These are phyloP conservation scores for Novymonas esmeraldas DNA, from an alignment of 208 protist genomes.

Conservation along the genomic window DNA sequence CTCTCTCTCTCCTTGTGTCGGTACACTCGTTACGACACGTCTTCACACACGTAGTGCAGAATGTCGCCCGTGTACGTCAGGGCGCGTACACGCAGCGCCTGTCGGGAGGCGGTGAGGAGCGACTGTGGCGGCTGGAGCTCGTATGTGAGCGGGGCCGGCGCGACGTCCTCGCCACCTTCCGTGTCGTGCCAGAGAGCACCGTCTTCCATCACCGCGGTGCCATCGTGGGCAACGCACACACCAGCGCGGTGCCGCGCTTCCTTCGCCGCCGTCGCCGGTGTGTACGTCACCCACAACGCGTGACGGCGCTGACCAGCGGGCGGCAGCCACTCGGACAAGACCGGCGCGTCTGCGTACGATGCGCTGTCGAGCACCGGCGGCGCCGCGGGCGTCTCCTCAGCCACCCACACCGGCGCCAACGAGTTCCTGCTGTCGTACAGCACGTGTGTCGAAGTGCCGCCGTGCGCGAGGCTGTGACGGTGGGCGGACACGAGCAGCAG, in stretches of 20 bases:
- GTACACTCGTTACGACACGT: neutral
- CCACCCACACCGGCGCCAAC: constrained; percentile 21
- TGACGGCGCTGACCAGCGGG: neutral
- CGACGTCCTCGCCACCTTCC: neutral
- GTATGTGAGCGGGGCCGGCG: constrained; percentile 10
- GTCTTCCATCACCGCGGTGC: neutral
- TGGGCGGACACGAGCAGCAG: neutral
- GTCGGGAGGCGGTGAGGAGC: neutral
- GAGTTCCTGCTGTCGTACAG: constrained; percentile 29
- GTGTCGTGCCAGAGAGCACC: neutral
- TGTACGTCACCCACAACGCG: constrained; percentile 14
- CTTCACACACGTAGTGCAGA: constrained; percentile 18
- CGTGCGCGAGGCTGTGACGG: neutral
- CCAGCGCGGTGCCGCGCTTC: neutral
- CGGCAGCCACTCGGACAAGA: constrained; percentile 16
- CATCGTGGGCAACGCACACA: constrained; percentile 7
- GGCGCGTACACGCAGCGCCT: constrained; percentile 5
- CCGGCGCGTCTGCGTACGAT: neutral
- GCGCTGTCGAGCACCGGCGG: neutral
- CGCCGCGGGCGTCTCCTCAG: neutral
- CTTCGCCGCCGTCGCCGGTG: neutral
- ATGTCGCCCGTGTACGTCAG: neutral
- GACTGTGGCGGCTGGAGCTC: constrained; percentile 15
- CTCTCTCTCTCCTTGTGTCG: too few relatives aligned
- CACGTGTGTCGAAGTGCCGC: constrained; percentile 17